These are phyloP conservation scores for Drosera capensis DNA, from an alignment of 148 eudicot genomes.

Conservation along the genomic window DNA sequence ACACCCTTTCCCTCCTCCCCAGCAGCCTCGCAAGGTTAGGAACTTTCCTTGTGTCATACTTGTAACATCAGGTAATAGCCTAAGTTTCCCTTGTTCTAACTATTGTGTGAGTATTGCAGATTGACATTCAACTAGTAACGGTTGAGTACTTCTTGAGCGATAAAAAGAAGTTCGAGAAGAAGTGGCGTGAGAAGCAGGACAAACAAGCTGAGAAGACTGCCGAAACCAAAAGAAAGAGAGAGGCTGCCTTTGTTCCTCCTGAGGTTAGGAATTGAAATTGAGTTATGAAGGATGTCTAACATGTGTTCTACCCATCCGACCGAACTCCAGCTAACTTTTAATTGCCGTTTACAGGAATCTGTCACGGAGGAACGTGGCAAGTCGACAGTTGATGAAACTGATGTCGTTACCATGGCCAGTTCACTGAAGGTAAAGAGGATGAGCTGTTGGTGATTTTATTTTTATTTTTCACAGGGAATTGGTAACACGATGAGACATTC, in stretches of 20 bases:
- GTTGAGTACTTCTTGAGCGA: constrained; percentile 88
- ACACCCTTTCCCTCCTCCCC: constrained; percentile 98
- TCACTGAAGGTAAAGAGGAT: constrained; percentile 53
- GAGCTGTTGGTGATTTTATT: neutral
- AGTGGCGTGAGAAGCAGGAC: constrained; percentile 72
- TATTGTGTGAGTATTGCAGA: constrained; percentile 17
- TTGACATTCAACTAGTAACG: constrained; percentile 68
- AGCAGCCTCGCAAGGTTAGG: constrained; percentile 79
- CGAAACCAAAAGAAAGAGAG: constrained; percentile 63
- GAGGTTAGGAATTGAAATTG: constrained; percentile 26
- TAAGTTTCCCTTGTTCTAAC: neutral
- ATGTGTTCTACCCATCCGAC: neutral
- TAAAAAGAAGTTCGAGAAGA: constrained; percentile 59
- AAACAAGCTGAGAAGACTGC: constrained; percentile 72
- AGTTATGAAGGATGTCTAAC: neutral
- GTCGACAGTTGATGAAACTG: constrained; percentile 21
- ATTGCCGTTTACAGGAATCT: constrained; percentile 35
- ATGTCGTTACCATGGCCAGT: constrained; percentile 34
- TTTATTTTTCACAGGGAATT: neutral
- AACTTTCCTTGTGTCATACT: neutral
- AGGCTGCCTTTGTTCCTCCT: constrained; percentile 71
- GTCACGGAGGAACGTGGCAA: constrained; percentile 11
- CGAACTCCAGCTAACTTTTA: neutral
- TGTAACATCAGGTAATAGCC: neutral
- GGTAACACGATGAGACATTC: too few relatives aligned